Evolutionary conservation across 1,139 yeast species (phyloP).

Genomic region (Kluyveromyces sp.): DNA sequence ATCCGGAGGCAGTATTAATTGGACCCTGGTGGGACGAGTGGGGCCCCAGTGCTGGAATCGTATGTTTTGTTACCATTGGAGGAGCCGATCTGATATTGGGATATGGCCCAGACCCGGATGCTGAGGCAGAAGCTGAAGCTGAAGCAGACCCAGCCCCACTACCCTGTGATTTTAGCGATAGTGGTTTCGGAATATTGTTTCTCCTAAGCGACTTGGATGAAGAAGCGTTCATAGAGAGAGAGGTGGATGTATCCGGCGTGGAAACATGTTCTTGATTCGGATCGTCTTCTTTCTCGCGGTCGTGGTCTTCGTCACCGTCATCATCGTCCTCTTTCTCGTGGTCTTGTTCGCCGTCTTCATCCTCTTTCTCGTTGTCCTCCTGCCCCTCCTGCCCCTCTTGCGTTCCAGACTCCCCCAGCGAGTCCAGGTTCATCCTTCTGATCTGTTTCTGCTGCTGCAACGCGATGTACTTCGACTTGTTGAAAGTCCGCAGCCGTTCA

Average conservation of each 20-base stretch:
- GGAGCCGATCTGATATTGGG: slow-evolving; percentile 13
- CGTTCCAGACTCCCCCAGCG: slow-evolving; percentile 2
- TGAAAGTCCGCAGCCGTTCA: slow-evolving; percentile 29
- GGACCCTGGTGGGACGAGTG: too few relatives aligned
- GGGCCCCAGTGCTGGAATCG: neutral
- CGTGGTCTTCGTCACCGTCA: slow-evolving; percentile 5
- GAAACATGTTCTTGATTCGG: neutral
- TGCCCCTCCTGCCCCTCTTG: slow-evolving; percentile 11
- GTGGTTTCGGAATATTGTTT: slow-evolving; percentile 17
- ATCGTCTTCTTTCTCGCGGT: slow-evolving; percentile 1
- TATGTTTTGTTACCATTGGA: slow-evolving; percentile 12
- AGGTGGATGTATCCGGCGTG: neutral
- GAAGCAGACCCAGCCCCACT: too few relatives aligned
- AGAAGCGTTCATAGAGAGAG: neutral
- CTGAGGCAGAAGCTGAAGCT: too few relatives aligned
- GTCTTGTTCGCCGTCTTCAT: slow-evolving; percentile 1
- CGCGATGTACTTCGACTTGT: slow-evolving; percentile 30
- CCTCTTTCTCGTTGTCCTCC: slow-evolving; percentile 5
- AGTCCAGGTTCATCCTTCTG: slow-evolving; percentile 9
- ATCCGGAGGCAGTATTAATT: neutral
- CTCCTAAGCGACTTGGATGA: slow-evolving; percentile 16
- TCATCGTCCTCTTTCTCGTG: slow-evolving; percentile 3
- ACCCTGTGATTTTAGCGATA: slow-evolving; percentile 4
- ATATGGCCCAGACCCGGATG: neutral
- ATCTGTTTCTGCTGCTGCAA: slow-evolving; percentile 30